Conservation (phyloP, 805 yeast genomes). For the Yarrowia sp. region DNA sequence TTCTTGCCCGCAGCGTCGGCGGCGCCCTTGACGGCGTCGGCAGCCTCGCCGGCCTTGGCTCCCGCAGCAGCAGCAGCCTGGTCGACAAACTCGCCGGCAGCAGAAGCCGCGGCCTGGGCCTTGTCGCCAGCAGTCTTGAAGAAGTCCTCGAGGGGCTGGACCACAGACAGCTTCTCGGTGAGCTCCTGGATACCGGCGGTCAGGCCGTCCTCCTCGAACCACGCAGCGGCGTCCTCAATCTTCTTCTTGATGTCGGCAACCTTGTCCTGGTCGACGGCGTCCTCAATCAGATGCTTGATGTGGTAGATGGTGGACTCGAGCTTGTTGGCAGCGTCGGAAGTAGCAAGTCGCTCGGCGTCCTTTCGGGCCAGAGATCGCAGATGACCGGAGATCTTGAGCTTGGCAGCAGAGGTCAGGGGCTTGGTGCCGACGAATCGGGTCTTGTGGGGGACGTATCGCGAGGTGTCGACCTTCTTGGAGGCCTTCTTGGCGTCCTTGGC, state of each 20-base stretch:
- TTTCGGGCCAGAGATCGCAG: conserved; percentile 52
- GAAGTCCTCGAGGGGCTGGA: conserved; percentile 5
- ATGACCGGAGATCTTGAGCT: conserved; percentile 47
- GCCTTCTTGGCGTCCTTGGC: conserved; percentile 29
- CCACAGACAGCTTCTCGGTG: conserved; percentile 8
- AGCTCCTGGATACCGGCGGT: conserved; percentile 39
- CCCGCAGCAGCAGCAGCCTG: conserved; percentile 18
- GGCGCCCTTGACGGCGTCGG: neutral
- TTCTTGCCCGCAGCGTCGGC: conserved; percentile 37
- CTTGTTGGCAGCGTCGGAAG: conserved; percentile 61
- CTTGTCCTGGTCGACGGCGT: conserved; percentile 46
- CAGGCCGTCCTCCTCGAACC: conserved; percentile 75
- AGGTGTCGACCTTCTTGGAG: conserved; percentile 28
- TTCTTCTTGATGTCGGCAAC: conserved; percentile 45
- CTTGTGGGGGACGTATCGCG: conserved; percentile 32
- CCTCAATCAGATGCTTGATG: conserved; percentile 56
- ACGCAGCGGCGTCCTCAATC: conserved; percentile 53
- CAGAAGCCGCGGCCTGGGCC: conserved; percentile 34
- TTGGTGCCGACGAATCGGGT: conserved; percentile 44
- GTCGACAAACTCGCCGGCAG: conserved; percentile 22
- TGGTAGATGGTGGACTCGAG: conserved; percentile 74
- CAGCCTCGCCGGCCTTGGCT: conserved; percentile 32
- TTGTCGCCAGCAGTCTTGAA: neutral
- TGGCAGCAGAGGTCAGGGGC: conserved; percentile 51
- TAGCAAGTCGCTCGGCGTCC: conserved; percentile 54